These are phyloP conservation scores for Paraleonurus japonicus DNA, from an alignment of 257 asterid species.

Conservation along the genomic window DNA sequence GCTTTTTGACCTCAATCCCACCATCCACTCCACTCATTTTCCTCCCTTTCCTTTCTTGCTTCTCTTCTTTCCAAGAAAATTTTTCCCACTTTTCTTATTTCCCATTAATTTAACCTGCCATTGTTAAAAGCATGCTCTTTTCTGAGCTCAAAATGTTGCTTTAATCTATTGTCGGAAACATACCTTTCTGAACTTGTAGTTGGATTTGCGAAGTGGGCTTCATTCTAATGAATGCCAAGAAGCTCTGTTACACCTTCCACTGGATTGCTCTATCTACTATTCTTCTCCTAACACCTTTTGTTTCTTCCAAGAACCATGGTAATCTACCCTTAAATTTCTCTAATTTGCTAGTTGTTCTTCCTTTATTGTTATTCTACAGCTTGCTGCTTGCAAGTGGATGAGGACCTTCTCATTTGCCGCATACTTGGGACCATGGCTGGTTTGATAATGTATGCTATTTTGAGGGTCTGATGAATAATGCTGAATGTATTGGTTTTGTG, in stretches of 20 bases:
- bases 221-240: slow-evolving; percentile 32
- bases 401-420: neutral
- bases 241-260: slow-evolving; percentile 24
- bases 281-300: slow-evolving; percentile 38
- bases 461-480: neutral
- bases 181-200: slow-evolving; percentile 24
- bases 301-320: slow-evolving; percentile 60
- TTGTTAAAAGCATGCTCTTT: slow-evolving; percentile 23
- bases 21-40: slow-evolving; percentile 32
- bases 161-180: slow-evolving; percentile 18
- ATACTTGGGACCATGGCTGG: neutral
- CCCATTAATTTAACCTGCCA: slow-evolving; percentile 23
- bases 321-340: neutral
- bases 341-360: neutral
- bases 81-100: slow-evolving; percentile 7
- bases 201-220: slow-evolving; percentile 6
- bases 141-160: slow-evolving; percentile 10
- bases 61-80: slow-evolving; percentile 30
- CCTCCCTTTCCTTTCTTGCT: slow-evolving; percentile 8
- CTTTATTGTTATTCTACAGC: neutral
- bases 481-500: slow-evolving; percentile 1
- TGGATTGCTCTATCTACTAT: slow-evolving; percentile 33
- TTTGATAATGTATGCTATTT: neutral
- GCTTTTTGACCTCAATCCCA: slow-evolving; percentile 43
- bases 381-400: neutral